These are phyloP conservation scores for Eucalyptus pumila DNA, from an alignment of 345 rosid species.

Conservation along the genomic window DNA sequence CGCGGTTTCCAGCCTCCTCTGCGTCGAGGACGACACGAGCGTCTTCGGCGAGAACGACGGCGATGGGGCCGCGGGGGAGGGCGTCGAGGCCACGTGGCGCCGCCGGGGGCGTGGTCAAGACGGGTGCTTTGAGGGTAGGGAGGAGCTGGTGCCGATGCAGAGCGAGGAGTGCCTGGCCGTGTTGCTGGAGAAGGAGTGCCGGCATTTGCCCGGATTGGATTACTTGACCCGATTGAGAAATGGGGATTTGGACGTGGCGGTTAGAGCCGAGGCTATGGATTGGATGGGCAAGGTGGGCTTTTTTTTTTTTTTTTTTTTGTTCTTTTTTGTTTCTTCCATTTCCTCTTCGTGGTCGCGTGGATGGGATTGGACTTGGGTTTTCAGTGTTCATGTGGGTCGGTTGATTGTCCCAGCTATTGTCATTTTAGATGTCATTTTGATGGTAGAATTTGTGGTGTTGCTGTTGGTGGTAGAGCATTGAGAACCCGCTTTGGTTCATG, in stretches of 20 bases:
- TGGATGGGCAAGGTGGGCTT: conserved; percentile 59
- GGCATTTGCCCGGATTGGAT: conserved; percentile 35
- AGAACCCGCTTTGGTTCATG: background rate
- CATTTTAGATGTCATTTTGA: background rate
- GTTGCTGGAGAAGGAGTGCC: conserved; percentile 48
- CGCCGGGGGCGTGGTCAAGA: conserved; percentile 8
- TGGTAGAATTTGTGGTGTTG: background rate
- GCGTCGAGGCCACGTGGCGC: conserved; percentile 6
- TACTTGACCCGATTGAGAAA: conserved; percentile 36
- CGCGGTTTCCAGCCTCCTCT: conserved; percentile 34
- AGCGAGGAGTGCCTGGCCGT: conserved; percentile 40
- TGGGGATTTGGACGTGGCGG: conserved; percentile 40
- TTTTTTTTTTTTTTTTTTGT: too few relatives aligned
- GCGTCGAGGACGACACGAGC: conserved; percentile 34
- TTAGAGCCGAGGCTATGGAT: conserved; percentile 42
- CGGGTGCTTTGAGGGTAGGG: background rate
- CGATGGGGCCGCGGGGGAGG: conserved; percentile 11
- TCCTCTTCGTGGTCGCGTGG: background rate
- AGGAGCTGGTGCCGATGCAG: conserved; percentile 21
- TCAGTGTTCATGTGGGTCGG: background rate
- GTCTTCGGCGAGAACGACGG: conserved; percentile 31
- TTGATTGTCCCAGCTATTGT: background rate
- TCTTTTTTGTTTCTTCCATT: background rate
- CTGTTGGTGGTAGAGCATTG: background rate
- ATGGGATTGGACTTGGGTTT: background rate